These are phyloP conservation scores for Endocalyx cinctus DNA, from an alignment of 2,329 filamentous ascomycete genomes.

Conservation along the genomic window DNA sequence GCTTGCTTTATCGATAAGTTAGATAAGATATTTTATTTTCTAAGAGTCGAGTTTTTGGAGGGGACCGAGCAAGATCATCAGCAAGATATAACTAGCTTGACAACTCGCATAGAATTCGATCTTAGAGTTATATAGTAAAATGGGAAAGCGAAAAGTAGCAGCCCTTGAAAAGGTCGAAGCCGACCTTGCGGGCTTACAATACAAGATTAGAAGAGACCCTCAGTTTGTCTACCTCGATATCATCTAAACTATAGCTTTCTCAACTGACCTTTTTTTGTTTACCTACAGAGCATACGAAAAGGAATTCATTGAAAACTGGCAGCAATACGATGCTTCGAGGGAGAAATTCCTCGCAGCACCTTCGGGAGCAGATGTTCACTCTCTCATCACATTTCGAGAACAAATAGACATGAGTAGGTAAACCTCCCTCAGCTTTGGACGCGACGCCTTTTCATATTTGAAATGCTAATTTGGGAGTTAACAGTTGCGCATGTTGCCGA, in stretches of 20 bases:
- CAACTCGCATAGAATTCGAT: too few species aligned
- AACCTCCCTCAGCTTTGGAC: neutral
- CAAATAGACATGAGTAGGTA: slow-evolving; percentile 71
- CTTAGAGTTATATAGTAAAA: too few species aligned
- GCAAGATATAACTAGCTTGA: too few species aligned
- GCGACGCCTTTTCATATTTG: slow-evolving; percentile 4
- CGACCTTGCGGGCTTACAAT: slow-evolving; percentile 82
- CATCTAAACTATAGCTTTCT: neutral
- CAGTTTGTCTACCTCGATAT: slow-evolving; percentile 26
- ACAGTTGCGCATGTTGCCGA: slow-evolving; percentile 80
- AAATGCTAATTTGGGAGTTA: too few species aligned
- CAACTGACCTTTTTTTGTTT: slow-evolving; percentile 33
- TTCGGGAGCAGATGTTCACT: slow-evolving; percentile 68
- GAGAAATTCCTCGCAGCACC: slow-evolving; percentile 89
- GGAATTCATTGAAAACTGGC: slow-evolving; percentile 83
- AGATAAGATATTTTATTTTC: too few species aligned
- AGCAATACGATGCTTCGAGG: slow-evolving; percentile 85
- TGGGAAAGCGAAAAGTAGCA: slow-evolving; percentile 79
- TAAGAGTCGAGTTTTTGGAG: too few species aligned
- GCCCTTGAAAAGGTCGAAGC: slow-evolving; percentile 95
- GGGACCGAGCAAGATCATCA: too few species aligned
- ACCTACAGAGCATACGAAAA: slow-evolving; percentile 91
- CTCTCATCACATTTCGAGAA: slow-evolving; percentile 80
- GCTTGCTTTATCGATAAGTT: too few species aligned
- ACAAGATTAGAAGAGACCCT: slow-evolving; percentile 86